Evolutionary conservation across 768 basidiomycete species (phyloP).

Genomic region (Vararia minispora): DNA sequence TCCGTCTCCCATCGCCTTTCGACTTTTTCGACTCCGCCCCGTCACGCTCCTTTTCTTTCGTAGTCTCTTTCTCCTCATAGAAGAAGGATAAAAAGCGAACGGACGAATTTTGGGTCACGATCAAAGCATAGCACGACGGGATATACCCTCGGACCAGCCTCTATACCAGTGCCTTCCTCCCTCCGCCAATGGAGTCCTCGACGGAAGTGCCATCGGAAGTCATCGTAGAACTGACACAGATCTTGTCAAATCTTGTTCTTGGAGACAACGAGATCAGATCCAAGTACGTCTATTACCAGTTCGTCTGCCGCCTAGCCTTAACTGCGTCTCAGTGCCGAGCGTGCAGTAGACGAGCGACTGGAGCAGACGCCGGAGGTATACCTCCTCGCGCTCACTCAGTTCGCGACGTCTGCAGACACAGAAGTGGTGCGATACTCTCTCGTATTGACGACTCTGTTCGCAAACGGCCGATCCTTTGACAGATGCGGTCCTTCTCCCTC

Average conservation of each 20-base stretch:
- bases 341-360: slow-evolving; percentile 71
- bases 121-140: too few species aligned
- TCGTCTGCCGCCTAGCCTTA: too few species aligned
- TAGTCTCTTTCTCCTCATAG: too few species aligned
- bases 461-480: not conserved
- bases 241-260: slow-evolving; percentile 73
- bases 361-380: slow-evolving; percentile 72
- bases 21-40: too few species aligned
- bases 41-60: too few species aligned
- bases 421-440: slow-evolving; percentile 54
- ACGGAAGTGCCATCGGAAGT: slow-evolving; percentile 51
- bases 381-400: slow-evolving; percentile 68
- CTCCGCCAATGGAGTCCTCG: too few species aligned
- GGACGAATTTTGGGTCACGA: too few species aligned
- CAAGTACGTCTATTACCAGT: slow-evolving; percentile 33
- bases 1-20: too few species aligned
- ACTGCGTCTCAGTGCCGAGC: slow-evolving; percentile 80
- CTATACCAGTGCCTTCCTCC: too few species aligned
- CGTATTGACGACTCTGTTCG: not conserved
- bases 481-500: slow-evolving; percentile 83
- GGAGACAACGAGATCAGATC: slow-evolving; percentile 77
- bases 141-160: too few species aligned
- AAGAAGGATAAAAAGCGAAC: too few species aligned
- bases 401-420: slow-evolving; percentile 64
- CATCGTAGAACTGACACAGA: slow-evolving; percentile 67